Conservation (phyloP, 129 eudicot species). For the Chrysanthemum makinoi region DNA sequence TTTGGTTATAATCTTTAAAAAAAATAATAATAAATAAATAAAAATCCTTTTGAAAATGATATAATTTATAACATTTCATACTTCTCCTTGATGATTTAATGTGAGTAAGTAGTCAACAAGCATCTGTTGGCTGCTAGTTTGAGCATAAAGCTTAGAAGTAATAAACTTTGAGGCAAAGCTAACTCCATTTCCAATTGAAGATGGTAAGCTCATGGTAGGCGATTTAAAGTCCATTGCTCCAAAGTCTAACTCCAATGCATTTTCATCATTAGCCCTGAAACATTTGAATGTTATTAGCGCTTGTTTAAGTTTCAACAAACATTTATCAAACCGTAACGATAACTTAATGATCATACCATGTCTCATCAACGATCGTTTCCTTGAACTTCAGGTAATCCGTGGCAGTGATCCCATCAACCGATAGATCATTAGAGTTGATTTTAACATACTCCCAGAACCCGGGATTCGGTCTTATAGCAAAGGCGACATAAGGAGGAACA, state of each 20-base stretch:
- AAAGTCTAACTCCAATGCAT: slow-evolving; percentile 86
- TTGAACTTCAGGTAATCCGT: slow-evolving; percentile 80
- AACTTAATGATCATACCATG: slow-evolving; percentile 42
- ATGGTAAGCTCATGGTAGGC: slow-evolving; percentile 76
- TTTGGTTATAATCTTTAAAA: slow-evolving; percentile 1
- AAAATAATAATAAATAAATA: background rate
- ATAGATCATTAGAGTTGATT: slow-evolving; percentile 70
- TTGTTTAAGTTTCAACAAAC: background rate
- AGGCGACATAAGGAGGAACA: slow-evolving; percentile 89
- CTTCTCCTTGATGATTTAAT: slow-evolving; percentile 76
- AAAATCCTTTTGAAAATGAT: no score
- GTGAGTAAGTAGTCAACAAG: slow-evolving; percentile 85
- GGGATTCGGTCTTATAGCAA: slow-evolving; percentile 86
- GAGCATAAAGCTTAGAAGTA: slow-evolving; percentile 57
- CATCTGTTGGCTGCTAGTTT: slow-evolving; percentile 50
- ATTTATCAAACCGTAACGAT: background rate
- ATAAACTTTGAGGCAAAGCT: slow-evolving; percentile 71
- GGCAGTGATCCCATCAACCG: slow-evolving; percentile 79
- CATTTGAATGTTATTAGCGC: slow-evolving; percentile 8
- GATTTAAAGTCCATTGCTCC: slow-evolving; percentile 77
- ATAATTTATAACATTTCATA: slow-evolving; percentile 21
- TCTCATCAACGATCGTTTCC: slow-evolving; percentile 74
- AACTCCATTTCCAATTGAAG: slow-evolving; percentile 86
- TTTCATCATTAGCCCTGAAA: slow-evolving; percentile 90
- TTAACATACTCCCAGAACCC: slow-evolving; percentile 96